phyloP scores from a whole-genome alignment of 2,329 filamentous ascomycete genomes.

The Whalleya microplaca region DNA sequence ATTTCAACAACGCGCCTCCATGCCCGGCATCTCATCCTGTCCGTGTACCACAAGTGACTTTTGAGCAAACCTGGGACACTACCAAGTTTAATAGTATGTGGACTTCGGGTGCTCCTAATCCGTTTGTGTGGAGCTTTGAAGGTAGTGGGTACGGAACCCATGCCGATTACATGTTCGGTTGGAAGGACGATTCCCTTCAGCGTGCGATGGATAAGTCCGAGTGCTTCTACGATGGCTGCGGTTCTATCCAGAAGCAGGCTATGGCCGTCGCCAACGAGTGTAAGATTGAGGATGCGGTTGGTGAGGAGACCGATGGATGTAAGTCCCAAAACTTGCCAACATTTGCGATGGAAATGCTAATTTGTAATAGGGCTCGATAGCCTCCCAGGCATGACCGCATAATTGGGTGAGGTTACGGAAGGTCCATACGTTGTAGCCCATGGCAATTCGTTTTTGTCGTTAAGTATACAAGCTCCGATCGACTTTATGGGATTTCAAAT shows the following conservation, averaged over 20 bases:
- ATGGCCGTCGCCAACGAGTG: constrained; percentile 38
- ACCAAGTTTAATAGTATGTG: constrained; percentile 44
- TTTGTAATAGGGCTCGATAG: constrained; percentile 25
- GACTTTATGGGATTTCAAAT: too few species aligned
- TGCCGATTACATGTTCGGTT: constrained; percentile 26
- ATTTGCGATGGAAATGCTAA: constrained; percentile 10
- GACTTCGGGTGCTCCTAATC: constrained; percentile 39
- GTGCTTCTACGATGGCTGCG: constrained; percentile 45
- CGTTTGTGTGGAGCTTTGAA: constrained; percentile 39
- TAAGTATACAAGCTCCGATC: too few species aligned
- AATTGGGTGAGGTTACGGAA: neutral
- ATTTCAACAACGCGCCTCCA: constrained; percentile 24
- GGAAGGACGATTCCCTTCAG: constrained; percentile 38
- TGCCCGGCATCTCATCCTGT: constrained; percentile 44
- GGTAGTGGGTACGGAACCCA: constrained; percentile 40
- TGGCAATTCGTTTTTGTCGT: too few species aligned
- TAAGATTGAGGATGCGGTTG: constrained; percentile 35
- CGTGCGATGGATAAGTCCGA: constrained; percentile 44
- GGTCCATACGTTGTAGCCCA: neutral
- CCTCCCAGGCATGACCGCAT: constrained; percentile 27
- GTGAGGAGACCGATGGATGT: constrained; percentile 39
- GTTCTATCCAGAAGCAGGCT: constrained; percentile 38
- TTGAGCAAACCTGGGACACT: constrained; percentile 53
- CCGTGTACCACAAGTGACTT: constrained; percentile 46
- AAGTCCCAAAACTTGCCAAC: constrained; percentile 19